Conservation (phyloP, 306 rosid genomes). For the Neltuma alba region DNA sequence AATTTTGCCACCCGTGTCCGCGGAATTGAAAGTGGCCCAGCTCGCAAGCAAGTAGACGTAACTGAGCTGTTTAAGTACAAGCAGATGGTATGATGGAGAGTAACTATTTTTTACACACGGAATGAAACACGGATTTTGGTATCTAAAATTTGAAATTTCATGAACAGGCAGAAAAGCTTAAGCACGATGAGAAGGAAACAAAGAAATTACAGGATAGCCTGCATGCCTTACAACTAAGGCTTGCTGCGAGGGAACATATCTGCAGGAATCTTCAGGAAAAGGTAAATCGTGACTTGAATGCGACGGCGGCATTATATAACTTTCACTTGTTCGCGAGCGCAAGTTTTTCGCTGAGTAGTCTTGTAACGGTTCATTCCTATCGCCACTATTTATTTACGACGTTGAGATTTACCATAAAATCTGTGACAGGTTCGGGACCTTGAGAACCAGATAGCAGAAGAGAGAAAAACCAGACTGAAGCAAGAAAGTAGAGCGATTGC, state of each 20-base stretch:
- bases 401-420: background rate
- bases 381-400: background rate
- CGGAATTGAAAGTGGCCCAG: conserved; percentile 87
- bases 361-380: background rate
- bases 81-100: conserved; percentile 74
- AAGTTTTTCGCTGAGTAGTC: background rate
- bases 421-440: conserved; percentile 79
- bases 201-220: conserved; percentile 78
- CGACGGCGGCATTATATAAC: background rate
- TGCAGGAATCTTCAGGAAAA: conserved; percentile 89
- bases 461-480: conserved; percentile 78
- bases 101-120: conserved; percentile 1
- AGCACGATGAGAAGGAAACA: conserved; percentile 90
- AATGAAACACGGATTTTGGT: conserved; percentile 4
- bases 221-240: conserved; percentile 72
- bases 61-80: conserved; percentile 81
- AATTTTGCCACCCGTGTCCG: conserved; percentile 94
- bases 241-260: conserved; percentile 76
- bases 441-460: conserved; percentile 86
- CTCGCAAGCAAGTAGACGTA: conserved; percentile 89
- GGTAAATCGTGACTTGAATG: conserved; percentile 41
- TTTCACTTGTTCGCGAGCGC: background rate
- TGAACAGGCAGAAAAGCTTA: conserved; percentile 78
- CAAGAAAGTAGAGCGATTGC: conserved; percentile 79
- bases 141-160: conserved; percentile 21